Base-by-base conservation (phyloP, 768 basidiomycete genomes). In the Aureoboletus auriporus region DNA sequence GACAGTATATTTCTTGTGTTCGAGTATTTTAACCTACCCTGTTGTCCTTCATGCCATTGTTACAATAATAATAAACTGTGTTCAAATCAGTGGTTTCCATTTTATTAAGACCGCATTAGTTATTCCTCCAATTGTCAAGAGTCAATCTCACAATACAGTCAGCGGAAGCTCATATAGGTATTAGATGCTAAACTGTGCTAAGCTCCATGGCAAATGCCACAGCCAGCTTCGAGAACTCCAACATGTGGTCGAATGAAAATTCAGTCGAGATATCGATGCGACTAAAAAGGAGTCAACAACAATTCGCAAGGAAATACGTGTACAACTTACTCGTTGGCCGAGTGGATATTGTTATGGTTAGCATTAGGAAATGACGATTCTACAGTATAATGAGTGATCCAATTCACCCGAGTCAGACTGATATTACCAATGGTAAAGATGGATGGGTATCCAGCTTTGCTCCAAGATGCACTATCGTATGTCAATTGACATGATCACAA, bases 191-290 rank as follows among this genome's bases (percentile, higher is more conserved):
- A 11, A 61, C 1, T 68, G 82, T 68, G 71, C 81, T 80, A 28
- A 91, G 75, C 64, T 91, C 89, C 53, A 90, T 77, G 9, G 80
- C 86, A 62, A 85, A 88, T 1, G 85, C 88, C 26, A 86, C 82
- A 33, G 84, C 86, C 45, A 92, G 72, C 71, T 91, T 91, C 42
- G 87, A 87, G 68, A 92, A 92, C 68, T 92, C 84, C 47, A 87
- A 59, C 89, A 94, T 91, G 65, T 97, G 93, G 6, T 72, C 68
- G 65, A 95, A 97, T 61, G 84, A 88, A 69, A 96, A 96, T 66
- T 95, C 93, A 17, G 80, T 72, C 10, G 90, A 90, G 50, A 89
- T 75, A 63, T 94, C 89, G 47, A 88, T 87, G 44, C 86, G 86
- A 64, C 89, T 91, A 31, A 38, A n/a, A 47, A 46, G 41, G 37